Conservation (phyloP, 805 yeast genomes). For the Wickerhamiella siamensis region DNA sequence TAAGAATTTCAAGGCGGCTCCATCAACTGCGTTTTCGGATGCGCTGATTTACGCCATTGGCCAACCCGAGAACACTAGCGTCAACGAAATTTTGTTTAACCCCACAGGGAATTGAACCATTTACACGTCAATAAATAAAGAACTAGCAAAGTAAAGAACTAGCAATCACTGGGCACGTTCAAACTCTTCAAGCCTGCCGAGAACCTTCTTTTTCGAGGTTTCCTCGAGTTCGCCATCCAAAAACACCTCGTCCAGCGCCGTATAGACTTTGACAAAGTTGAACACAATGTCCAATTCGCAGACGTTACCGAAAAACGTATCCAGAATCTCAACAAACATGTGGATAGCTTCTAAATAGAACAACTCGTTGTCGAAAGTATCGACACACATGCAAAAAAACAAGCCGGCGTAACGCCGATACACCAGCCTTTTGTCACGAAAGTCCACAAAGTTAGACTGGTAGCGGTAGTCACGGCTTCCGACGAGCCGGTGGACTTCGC, state of each 20-base stretch:
- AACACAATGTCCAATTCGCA: conserved; percentile 90
- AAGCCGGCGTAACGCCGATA: conserved; percentile 87
- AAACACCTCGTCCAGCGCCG: conserved; percentile 73
- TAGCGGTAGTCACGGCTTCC: conserved; percentile 72
- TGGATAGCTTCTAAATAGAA: conserved; percentile 74
- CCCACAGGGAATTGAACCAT: background rate
- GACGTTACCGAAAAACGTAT: conserved; percentile 73
- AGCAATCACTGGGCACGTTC: conserved; percentile 37
- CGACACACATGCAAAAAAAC: conserved; percentile 74
- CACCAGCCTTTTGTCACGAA: conserved; percentile 51
- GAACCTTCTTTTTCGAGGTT: conserved; percentile 53
- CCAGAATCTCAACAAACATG: conserved; percentile 75
- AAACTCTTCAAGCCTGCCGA: conserved; percentile 48
- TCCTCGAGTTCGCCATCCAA: conserved; percentile 86
- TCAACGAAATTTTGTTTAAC: conserved; percentile 1
- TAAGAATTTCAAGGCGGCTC: background rate
- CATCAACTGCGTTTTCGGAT: background rate
- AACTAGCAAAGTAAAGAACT: background rate
- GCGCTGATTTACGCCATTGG: background rate
- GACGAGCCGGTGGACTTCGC: conserved; percentile 63
- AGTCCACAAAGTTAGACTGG: conserved; percentile 71
- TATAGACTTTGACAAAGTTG: conserved; percentile 73
- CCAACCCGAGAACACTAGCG: background rate
- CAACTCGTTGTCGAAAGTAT: conserved; percentile 66
- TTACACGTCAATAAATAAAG: too few relatives aligned